Conservation (phyloP, 805 yeast genomes). For the Sugiyamaella chiloensis region DNA sequence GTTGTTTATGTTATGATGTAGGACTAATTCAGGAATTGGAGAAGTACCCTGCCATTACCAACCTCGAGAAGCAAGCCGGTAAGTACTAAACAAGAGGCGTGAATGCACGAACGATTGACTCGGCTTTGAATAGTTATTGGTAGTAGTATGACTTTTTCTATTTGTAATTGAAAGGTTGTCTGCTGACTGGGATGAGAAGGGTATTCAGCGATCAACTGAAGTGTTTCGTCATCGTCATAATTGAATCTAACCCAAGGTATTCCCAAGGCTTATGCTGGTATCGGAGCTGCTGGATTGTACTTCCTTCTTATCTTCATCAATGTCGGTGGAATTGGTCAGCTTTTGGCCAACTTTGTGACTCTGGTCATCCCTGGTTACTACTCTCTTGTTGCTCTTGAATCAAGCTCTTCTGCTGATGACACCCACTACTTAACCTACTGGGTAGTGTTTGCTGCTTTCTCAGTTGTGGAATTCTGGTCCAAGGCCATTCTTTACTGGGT, state of each 20-base stretch:
- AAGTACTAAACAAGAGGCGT: slow-evolving; percentile 8
- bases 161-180: no score
- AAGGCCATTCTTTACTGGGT: slow-evolving; percentile 89
- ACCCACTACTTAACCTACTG: slow-evolving; percentile 89
- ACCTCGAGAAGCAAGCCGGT: slow-evolving; percentile 34
- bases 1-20: not conserved
- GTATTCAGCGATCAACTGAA: no score
- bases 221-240: not conserved
- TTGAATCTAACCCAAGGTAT: slow-evolving; percentile 17
- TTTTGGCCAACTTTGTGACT: slow-evolving; percentile 88
- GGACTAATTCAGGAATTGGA: slow-evolving; percentile 29
- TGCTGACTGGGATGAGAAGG: not conserved
- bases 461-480: slow-evolving; percentile 94
- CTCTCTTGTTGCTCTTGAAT: slow-evolving; percentile 80
- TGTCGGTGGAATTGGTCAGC: slow-evolving; percentile 88
- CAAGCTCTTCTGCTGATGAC: slow-evolving; percentile 69
- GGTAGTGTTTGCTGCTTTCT: slow-evolving; percentile 95
- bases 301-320: slow-evolving; percentile 79
- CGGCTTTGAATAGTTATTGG: no score
- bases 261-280: slow-evolving; percentile 84
- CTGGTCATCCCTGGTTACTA: slow-evolving; percentile 86
- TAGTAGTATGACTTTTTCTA: no score
- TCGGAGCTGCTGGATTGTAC: slow-evolving; percentile 63
- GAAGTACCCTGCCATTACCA: slow-evolving; percentile 31
- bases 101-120: not conserved